Evolutionary conservation across 2,329 filamentous ascomycete species (phyloP).

Genomic region (Scytalidium sp.): DNA sequence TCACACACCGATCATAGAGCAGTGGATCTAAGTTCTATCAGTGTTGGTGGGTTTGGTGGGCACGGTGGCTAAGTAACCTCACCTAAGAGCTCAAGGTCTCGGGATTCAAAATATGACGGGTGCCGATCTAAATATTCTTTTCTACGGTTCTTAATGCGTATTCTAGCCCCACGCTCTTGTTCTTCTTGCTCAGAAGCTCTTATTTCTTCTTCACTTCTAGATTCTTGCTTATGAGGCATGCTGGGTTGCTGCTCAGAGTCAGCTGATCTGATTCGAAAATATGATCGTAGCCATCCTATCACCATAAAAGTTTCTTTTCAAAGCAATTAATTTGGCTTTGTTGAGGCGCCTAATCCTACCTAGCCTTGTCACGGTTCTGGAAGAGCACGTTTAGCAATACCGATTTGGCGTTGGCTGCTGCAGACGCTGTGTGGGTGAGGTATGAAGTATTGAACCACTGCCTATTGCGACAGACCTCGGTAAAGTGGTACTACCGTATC

Average conservation of each 20-base stretch:
- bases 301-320: neutral
- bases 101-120: constrained; percentile 29
- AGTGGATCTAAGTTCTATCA: constrained; percentile 27
- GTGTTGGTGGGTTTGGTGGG: constrained; percentile 1
- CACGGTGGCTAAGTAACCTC: constrained; percentile 1
- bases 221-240: constrained; percentile 24
- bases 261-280: neutral
- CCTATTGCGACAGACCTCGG: neutral
- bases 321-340: neutral
- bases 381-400: neutral
- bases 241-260: constrained; percentile 1
- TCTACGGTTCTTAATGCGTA: constrained; percentile 28
- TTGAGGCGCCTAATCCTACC: neutral
- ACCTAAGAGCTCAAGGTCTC: constrained; percentile 31
- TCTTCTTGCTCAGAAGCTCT: constrained; percentile 1
- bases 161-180: constrained; percentile 16
- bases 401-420: neutral
- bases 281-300: neutral
- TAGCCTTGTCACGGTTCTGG: neutral
- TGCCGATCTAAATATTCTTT: constrained; percentile 30
- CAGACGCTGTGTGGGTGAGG: neutral
- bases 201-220: constrained; percentile 2
- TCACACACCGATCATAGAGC: constrained; percentile 30
- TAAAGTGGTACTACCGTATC: neutral
- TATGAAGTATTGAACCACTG: neutral